A percentile compares a stretch with the other conserved stretches of the same genome.
Evolutionary conservation across 495 filamentous ascomycete species (phyloP).

Genomic region (Penicillium chermesinum): DNA sequence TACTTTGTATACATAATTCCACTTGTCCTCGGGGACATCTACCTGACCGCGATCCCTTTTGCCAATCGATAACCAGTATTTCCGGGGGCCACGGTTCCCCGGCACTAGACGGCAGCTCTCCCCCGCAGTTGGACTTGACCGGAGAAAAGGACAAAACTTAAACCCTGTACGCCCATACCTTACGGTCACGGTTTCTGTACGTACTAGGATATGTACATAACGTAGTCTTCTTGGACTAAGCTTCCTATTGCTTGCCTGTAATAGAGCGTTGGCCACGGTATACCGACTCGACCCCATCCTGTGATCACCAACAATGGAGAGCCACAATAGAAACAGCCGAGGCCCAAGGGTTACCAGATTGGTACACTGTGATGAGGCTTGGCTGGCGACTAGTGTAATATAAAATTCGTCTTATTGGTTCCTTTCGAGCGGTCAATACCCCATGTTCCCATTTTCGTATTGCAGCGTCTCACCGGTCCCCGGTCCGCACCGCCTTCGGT

Average conservation of each 20-base stretch:
- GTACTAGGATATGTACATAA: too few relatives aligned
- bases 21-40: conserved; percentile 7
- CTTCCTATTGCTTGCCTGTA: too few relatives aligned
- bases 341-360: conserved; percentile 8
- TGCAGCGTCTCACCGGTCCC: neutral
- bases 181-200: too few relatives aligned
- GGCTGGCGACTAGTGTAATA: neutral
- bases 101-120: conserved; percentile 14
- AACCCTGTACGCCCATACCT: too few relatives aligned
- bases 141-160: neutral
- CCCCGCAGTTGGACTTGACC: conserved; percentile 13
- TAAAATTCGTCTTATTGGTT: neutral
- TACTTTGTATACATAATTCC: conserved; percentile 10
- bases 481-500: conserved; percentile 2
- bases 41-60: neutral
- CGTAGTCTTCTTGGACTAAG: too few relatives aligned
- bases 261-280: neutral
- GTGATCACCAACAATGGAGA: conserved; percentile 1
- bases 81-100: neutral
- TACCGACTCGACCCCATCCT: conserved; percentile 3
- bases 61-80: neutral
- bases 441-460: neutral
- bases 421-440: neutral
- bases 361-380: neutral
- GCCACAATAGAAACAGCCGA: conserved; percentile 16